Evolutionary conservation across 1,284 basidiomycete genomes (phyloP), one percentile per base, ranked within the genome.

Genomic region (Cutaneotrichosporon mucoides): DNA sequence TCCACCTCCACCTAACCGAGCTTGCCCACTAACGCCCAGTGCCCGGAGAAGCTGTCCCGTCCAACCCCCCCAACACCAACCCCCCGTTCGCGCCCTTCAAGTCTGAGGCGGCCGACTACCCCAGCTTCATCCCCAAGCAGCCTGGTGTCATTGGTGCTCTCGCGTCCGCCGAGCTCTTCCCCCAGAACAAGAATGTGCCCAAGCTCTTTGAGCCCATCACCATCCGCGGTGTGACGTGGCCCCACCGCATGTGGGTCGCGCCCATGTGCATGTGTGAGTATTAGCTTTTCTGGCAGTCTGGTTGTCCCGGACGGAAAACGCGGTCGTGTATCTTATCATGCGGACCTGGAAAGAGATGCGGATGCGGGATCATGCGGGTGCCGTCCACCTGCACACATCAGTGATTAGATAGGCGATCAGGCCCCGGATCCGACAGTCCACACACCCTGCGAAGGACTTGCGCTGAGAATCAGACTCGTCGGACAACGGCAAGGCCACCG

Each of bases 401-500:
- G n/a, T 24, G 24, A 24, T 24, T 24, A 24, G 24, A 24, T 24
- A 24, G 24, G 24, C 24, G 24, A 24, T 24, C 24, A 24, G 24
- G 24, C 24, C 24, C 24, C 24, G 24, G 24, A 24, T 24, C 24
- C 24, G 24, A 24, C 24, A 24, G 24, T 3, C 24, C 24, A 24
- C 2, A 24, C 24, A 24, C 24, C 24, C 24, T 24, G 24, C 24
- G 24, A 2, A 24, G 3, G 24, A 24, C 24, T 24, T 24, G 24
- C 24, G 24, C 46, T 52, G 38, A 63, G 45, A 34, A 2, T 24
- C 56, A 77, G 90, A 91, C 78, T 87, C 85, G 51, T 81, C 86
- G 5, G 82, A 88, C 46, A 77, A 87, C 63, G 86, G 90, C 6
- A 83, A 86, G 72, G 83, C 84, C 33, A 88, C 88, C 0, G 86